A percentile compares a stretch with the other conserved stretches of the same genome.
phyloP scores from a whole-genome alignment of 2,329 filamentous ascomycete species.

The Fusarium nurragi region DNA sequence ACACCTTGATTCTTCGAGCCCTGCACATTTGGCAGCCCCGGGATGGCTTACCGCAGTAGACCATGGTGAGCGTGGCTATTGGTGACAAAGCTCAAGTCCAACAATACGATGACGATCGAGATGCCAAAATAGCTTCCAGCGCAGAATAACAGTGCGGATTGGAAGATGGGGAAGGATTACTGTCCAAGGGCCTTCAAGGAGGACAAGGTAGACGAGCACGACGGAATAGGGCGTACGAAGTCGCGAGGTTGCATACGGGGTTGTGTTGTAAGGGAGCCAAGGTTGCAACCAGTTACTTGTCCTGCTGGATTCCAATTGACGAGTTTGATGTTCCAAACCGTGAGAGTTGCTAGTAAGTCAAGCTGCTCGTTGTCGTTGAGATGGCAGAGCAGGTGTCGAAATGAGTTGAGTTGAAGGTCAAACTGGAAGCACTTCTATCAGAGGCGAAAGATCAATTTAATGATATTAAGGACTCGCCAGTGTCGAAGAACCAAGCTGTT shows the following conservation, averaged over 20 bases:
- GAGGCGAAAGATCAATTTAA: slow-evolving; percentile 16
- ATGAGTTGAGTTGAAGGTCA: background rate
- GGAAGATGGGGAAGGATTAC: slow-evolving; percentile 9
- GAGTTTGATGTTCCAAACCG: background rate
- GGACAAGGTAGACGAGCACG: slow-evolving; percentile 36
- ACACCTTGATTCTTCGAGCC: slow-evolving; percentile 76
- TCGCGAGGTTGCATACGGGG: slow-evolving; percentile 43
- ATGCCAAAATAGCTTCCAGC: slow-evolving; percentile 1
- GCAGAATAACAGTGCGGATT: slow-evolving; percentile 3
- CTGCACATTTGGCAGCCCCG: slow-evolving; percentile 79
- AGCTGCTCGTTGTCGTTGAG: slow-evolving; percentile 3
- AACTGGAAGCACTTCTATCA: background rate
- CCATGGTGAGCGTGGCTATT: slow-evolving; percentile 56
- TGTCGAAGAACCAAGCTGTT: slow-evolving; percentile 6
- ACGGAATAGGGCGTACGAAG: slow-evolving; percentile 39
- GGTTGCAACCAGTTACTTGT: slow-evolving; percentile 16
- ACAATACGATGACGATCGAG: background rate
- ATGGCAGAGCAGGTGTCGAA: background rate
- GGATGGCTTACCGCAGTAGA: slow-evolving; percentile 73
- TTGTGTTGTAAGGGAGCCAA: slow-evolving; percentile 26
- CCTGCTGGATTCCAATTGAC: slow-evolving; percentile 17
- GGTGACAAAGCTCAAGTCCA: background rate
- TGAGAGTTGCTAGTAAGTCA: slow-evolving; percentile 1
- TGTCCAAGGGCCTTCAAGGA: slow-evolving; percentile 36
- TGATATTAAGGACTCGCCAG: slow-evolving; percentile 10